phyloP scores from a whole-genome alignment of 768 basidiomycete genomes.

The Suillus bovinus region DNA sequence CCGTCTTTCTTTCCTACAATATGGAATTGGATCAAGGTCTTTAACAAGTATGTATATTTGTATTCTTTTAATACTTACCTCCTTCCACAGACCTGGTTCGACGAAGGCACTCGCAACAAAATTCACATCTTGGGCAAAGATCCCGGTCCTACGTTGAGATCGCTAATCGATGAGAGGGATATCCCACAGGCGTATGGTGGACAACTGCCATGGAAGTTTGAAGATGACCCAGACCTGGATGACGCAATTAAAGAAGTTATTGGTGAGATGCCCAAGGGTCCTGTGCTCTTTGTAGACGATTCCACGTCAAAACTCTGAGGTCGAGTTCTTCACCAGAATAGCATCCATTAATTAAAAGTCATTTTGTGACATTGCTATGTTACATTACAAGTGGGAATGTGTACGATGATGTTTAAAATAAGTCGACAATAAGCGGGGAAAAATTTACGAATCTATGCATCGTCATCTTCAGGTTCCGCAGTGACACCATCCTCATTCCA shows the following conservation, averaged over 20 bases:
- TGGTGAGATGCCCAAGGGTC: constrained; percentile 55
- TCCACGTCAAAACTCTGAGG: constrained; percentile 30
- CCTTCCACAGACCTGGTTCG: constrained; percentile 64
- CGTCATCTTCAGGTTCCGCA: constrained; percentile 59
- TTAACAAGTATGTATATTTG: not conserved
- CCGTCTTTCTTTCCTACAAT: constrained; percentile 82
- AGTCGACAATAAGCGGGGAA: constrained; percentile 1
- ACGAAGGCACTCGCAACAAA: constrained; percentile 75
- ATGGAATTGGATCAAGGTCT: constrained; percentile 82
- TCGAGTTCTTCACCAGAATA: not conserved
- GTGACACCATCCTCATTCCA: constrained; percentile 82
- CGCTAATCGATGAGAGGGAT: constrained; percentile 46
- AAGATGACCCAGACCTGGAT: constrained; percentile 68
- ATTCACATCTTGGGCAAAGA: constrained; percentile 72
- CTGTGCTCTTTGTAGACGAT: constrained; percentile 51
- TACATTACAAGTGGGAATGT: constrained; percentile 25
- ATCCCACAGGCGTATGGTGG: constrained; percentile 79
- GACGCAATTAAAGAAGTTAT: constrained; percentile 47
- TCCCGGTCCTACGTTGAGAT: constrained; percentile 50
- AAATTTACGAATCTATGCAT: constrained; percentile 27
- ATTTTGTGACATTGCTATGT: constrained; percentile 23
- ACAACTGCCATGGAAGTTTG: constrained; percentile 66
- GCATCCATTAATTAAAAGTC: not conserved
- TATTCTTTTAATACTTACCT: not conserved
- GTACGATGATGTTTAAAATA: constrained; percentile 30